Base-by-base conservation (phyloP, 2,329 filamentous ascomycete species). In the Cryphonectria naterciae region DNA sequence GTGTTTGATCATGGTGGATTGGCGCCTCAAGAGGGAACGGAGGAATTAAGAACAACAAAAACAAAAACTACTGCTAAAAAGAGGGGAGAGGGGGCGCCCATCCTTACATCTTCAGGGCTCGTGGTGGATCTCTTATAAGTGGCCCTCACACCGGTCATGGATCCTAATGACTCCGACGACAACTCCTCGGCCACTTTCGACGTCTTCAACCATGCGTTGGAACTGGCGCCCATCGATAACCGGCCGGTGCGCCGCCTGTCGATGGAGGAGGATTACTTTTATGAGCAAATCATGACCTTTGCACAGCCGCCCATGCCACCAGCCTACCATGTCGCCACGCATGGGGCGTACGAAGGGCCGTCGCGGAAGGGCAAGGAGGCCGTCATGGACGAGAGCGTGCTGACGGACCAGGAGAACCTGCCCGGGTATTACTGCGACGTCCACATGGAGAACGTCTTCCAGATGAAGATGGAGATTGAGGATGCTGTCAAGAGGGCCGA, bases 391-490 rank as follows among this genome's bases (percentile, higher is more conserved):
- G 79, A 67, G 62, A 77, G 79, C 61, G 35, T 60, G 13, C 4
- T 67, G 60, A 78, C 79, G 66, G 79, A 81, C 68, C 77, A 80
- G 52, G 86, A 89, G 74, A 75, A 78, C 41, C 79, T 89, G 49
- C 88, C 89, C n/a, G 75, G 78, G 35, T 91, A 91, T 77, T 86
- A 86, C 64, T 88, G 84, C 75, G 85, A 83, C 76, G 84, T 91
- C 68, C 81, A 83, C 68, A 79, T 88, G 65, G 85, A 89, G 76
- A 86, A 84, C 37, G 82, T 90, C 7, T 90, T 91, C 76, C 81
- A 84, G 74, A 86, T 86, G 77, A 92, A 92, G 80, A 87, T 89
- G 81, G 91, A 93, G 79, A 85, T 92, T 69, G 85, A 89, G 72
- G 86, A 89, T 70, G 88, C 89, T 7, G 90, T 88, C 74, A 88